Percentiles rank a stretch among this genome's conserved stretches.
phyloP scores from a whole-genome alignment of 495 filamentous ascomycete genomes.

The Neurospora sp. region DNA sequence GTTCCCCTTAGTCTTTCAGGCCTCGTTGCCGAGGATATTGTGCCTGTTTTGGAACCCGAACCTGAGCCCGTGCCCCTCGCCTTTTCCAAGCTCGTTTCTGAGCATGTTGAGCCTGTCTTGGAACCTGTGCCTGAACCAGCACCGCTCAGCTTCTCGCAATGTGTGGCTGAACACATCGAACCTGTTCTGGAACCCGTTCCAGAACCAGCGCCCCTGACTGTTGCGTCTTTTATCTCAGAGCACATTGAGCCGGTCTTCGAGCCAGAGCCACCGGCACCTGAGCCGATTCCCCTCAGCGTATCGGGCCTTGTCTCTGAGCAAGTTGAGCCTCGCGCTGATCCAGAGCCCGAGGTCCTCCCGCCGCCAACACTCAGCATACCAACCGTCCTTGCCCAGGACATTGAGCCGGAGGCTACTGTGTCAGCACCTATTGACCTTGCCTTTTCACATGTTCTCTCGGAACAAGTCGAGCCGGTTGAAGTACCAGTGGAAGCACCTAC shows the following conservation, averaged over 20 bases:
- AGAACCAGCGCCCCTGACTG: slow-evolving; percentile 9
- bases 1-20: slow-evolving; percentile 8
- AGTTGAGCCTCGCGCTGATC: slow-evolving; percentile 15
- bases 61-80: slow-evolving; percentile 1
- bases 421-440: slow-evolving; percentile 7
- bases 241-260: slow-evolving; percentile 19
- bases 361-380: slow-evolving; percentile 19
- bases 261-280: slow-evolving; percentile 8
- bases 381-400: slow-evolving; percentile 15
- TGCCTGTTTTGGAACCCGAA: slow-evolving; percentile 11
- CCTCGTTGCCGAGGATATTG: background rate
- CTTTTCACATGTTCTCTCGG: slow-evolving; percentile 5
- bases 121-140: slow-evolving; percentile 4
- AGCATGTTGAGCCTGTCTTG: slow-evolving; percentile 8
- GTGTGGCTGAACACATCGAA: slow-evolving; percentile 13
- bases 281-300: slow-evolving; percentile 4
- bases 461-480: slow-evolving; percentile 13
- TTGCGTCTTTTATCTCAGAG: slow-evolving; percentile 17
- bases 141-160: slow-evolving; percentile 8
- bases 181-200: slow-evolving; percentile 14
- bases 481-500: slow-evolving; percentile 1
- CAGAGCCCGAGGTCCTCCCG: slow-evolving; percentile 10
- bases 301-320: slow-evolving; percentile 10
- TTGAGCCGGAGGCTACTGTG: slow-evolving; percentile 13
- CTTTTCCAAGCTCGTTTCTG: slow-evolving; percentile 10